Percentiles rank a stretch among this genome's conserved stretches.
Conservation (phyloP, 2,329 filamentous ascomycete species). For the Plenodomus biglobosus region DNA sequence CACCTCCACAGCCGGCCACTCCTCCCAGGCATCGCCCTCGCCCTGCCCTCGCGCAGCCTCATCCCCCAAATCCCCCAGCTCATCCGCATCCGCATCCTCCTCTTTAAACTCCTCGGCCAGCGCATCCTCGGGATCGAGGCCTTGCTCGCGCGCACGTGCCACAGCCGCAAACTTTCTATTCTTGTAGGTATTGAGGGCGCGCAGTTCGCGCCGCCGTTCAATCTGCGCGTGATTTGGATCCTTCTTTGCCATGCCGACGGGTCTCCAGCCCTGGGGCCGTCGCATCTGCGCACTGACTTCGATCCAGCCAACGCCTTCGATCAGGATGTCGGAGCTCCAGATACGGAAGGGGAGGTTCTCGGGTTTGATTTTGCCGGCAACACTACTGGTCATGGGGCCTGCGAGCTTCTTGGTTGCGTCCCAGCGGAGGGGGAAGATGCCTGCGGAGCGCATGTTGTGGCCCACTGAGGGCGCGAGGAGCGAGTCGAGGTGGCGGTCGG, state of each 20-base stretch:
- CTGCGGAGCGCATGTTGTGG: constrained; percentile 57
- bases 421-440: constrained; percentile 71
- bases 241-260: constrained; percentile 53
- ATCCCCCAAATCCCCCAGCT: background rate
- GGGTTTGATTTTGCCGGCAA: constrained; percentile 64
- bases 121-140: constrained; percentile 38
- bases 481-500: constrained; percentile 60
- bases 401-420: constrained; percentile 81
- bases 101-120: constrained; percentile 23
- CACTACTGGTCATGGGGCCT: constrained; percentile 68
- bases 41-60: too few species aligned
- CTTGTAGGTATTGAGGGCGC: constrained; percentile 13
- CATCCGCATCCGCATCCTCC: constrained; percentile 16
- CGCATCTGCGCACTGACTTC: constrained; percentile 84
- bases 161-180: constrained; percentile 23
- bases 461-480: constrained; percentile 54
- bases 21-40: constrained; percentile 14
- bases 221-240: constrained; percentile 30
- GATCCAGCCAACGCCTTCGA: constrained; percentile 93
- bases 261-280: constrained; percentile 35
- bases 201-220: constrained; percentile 13
- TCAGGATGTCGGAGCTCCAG: constrained; percentile 77
- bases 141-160: constrained; percentile 7
- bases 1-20: constrained; percentile 75
- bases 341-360: constrained; percentile 77